phyloP scores from a whole-genome alignment of 345 rosid species.

The Syzygium oleosum region DNA sequence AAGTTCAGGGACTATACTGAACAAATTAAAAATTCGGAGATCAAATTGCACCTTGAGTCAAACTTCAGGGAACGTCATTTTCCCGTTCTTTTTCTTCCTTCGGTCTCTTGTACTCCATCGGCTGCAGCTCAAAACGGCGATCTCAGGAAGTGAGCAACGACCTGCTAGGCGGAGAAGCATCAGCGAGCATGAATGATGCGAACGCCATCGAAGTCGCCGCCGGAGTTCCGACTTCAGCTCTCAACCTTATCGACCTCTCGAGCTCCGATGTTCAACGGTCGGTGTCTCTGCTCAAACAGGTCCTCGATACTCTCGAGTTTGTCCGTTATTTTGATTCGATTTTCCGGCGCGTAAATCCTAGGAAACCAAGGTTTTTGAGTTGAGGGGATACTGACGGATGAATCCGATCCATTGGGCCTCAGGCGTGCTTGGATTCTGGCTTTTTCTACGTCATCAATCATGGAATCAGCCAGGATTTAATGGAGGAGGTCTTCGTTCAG shows the following conservation, averaged over 20 bases:
- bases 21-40: too few species aligned
- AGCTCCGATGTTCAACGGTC: not conserved
- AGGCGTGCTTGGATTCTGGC: constrained; percentile 76
- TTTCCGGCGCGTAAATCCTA: not conserved
- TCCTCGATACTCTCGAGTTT: not conserved
- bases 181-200: not conserved
- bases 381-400: not conserved
- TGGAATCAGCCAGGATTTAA: constrained; percentile 54
- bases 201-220: not conserved
- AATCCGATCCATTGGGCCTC: not conserved
- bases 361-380: not conserved
- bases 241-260: not conserved
- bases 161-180: not conserved
- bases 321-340: not conserved
- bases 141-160: not conserved
- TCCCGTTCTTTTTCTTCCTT: too few species aligned
- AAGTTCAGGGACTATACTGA: too few species aligned
- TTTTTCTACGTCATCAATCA: constrained; percentile 80
- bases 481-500: constrained; percentile 45
- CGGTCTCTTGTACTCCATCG: too few species aligned
- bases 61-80: too few species aligned
- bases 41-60: too few species aligned
- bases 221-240: not conserved
- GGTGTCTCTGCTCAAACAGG: constrained; percentile 34
- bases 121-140: too few species aligned